phyloP scores from a whole-genome alignment of 768 basidiomycete species.

The Podaxis rugospora region DNA sequence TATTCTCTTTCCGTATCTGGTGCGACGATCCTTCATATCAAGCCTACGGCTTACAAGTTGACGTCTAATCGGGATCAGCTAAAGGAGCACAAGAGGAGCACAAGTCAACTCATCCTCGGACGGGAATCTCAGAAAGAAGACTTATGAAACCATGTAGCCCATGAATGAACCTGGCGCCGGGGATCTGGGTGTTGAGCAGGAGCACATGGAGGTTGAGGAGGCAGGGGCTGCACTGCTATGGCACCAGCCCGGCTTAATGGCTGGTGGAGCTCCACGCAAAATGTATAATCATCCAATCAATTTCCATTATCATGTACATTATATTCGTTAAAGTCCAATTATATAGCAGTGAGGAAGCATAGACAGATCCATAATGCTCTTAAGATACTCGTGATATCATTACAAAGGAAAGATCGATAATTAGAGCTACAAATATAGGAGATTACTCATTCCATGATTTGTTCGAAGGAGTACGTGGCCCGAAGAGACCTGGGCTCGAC shows the following conservation, averaged over 20 bases:
- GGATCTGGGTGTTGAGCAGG: conserved; percentile 29
- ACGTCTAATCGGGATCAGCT: conserved; percentile 59
- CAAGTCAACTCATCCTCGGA: not conserved
- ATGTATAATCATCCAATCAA: not conserved
- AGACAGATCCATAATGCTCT: not conserved
- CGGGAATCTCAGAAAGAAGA: conserved; percentile 5
- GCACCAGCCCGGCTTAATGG: conserved; percentile 7
- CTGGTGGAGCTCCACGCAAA: not conserved
- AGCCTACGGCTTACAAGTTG: conserved; percentile 22
- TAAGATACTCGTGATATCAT: not conserved
- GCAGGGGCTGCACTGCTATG: conserved; percentile 22
- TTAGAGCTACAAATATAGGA: not conserved
- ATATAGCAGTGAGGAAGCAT: not conserved
- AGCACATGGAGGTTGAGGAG: conserved; percentile 35
- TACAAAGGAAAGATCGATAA: not conserved
- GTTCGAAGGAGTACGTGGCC: conserved; percentile 48
- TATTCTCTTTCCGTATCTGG: too few relatives aligned
- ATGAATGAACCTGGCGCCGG: conserved; percentile 44
- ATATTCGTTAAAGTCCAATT: not conserved
- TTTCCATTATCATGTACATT: not conserved
- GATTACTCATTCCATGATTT: conserved; percentile 2
- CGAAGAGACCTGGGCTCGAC: conserved; percentile 68
- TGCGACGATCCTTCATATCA: too few relatives aligned
- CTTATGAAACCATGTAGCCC: conserved; percentile 69
- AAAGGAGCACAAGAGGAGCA: not conserved